Evolutionary conservation across 208 protist species (phyloP), one percentile per base, ranked within the genome.

Genomic region (Leishmania gerbilli): DNA sequence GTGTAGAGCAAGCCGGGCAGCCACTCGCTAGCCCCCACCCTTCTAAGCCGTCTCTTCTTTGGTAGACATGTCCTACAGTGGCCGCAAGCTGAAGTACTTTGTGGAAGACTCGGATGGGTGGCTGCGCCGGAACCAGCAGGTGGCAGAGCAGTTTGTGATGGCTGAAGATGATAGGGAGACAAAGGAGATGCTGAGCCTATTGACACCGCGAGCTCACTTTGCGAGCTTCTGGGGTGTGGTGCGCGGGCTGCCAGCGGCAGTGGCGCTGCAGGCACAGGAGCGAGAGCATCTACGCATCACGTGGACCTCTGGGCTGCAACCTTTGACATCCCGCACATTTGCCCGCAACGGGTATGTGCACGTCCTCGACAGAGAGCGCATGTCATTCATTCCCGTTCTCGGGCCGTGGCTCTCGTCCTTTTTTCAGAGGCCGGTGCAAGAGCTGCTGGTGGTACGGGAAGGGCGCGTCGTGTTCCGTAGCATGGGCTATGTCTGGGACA

Each of bases 141-240:
- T 87, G 31, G 91, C 87, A 6, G 79, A 94, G 51, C 78, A 82
- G 65, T 97, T 97, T 56, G 90, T 88, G 69, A 84, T 93, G 49
- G 91, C 92, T 27, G 92, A 95, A 79, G 91, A 95, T 83, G 94
- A 97, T 78, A 72, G 80, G 45, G 91, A 97, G 69, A 69, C 84
- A 42, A 80, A 74, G 51, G 94, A 97, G 81, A 84, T 96, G 74
- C 42, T 80, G 21, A 77, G 67, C 37, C 79, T 96, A 5, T 87
- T 95, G 88, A 47, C 65, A 19, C 81, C 79, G 19, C 76, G 84
- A 7, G 82, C 87, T 45, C 91, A 94, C 81, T 95, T 92, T 71
- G 76, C 79, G 34, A 94, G 90, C 69, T 96, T 97, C 71, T 97
- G 94, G 94, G 94, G 94, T 53, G 88, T 95, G 0, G 90, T 89